These are phyloP conservation scores for Metschnikowia corniflorae DNA, from an alignment of 805 yeast species.

Conservation along the genomic window DNA sequence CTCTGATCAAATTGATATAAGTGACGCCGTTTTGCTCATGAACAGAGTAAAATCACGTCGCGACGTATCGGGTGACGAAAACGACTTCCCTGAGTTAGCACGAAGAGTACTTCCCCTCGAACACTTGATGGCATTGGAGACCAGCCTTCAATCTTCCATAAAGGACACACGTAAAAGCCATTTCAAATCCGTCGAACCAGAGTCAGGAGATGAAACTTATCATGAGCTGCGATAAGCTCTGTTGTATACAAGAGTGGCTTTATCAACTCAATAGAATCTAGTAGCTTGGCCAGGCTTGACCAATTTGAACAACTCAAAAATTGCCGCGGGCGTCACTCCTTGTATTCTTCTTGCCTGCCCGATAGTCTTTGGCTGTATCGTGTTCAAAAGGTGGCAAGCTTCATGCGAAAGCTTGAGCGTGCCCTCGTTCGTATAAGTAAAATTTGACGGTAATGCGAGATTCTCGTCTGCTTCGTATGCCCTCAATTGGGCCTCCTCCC, in stretches of 20 bases:
- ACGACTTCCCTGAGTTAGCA: slow-evolving; percentile 31
- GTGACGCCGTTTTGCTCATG: slow-evolving; percentile 34
- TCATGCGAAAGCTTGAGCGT: slow-evolving; percentile 62
- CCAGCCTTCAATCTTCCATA: slow-evolving; percentile 25
- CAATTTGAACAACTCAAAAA: slow-evolving; percentile 70
- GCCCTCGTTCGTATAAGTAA: slow-evolving; percentile 58
- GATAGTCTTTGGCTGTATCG: slow-evolving; percentile 79
- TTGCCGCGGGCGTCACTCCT: slow-evolving; percentile 92
- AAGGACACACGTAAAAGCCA: too few relatives aligned
- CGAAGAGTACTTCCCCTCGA: slow-evolving; percentile 36
- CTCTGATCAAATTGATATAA: slow-evolving; percentile 26
- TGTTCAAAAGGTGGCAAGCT: slow-evolving; percentile 63
- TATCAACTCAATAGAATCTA: not conserved
- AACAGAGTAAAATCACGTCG: slow-evolving; percentile 27
- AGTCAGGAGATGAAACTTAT: too few relatives aligned
- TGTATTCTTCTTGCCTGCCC: slow-evolving; percentile 95
- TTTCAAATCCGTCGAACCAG: too few relatives aligned
- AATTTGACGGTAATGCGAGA: slow-evolving; percentile 63
- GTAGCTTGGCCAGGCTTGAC: slow-evolving; percentile 28
- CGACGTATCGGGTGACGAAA: slow-evolving; percentile 15
- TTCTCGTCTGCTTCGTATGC: slow-evolving; percentile 85
- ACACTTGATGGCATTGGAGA: slow-evolving; percentile 29
- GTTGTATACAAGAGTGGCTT: not conserved
- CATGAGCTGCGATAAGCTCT: too few relatives aligned
- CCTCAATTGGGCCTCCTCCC: slow-evolving; percentile 65